A percentile compares a stretch with the other conserved stretches of the same genome.
Conservation (phyloP, 495 filamentous ascomycete genomes). For the Staphylotrichum tortipilum region DNA sequence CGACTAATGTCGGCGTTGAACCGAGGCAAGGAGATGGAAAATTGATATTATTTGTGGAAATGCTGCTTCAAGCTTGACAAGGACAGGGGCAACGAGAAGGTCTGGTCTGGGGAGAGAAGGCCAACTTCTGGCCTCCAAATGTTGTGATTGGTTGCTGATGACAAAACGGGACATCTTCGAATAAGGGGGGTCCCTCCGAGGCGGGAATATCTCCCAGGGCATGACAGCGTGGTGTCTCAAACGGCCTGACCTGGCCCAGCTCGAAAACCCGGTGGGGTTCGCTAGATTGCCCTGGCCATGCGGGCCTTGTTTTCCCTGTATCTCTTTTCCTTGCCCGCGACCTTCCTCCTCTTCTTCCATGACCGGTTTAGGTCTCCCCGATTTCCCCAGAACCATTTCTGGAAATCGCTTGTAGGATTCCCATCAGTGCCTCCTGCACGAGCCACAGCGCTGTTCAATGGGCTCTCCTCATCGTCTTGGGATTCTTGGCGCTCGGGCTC, state of each 20-base stretch:
- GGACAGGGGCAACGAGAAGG: too few species aligned
- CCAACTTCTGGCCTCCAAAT: too few species aligned
- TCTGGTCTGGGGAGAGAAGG: too few species aligned
- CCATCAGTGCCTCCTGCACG: conserved; percentile 20
- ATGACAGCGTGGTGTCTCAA: too few species aligned
- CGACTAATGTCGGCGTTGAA: neutral
- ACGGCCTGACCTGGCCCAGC: too few species aligned
- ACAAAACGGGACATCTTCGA: too few species aligned
- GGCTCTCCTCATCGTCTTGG: conserved; percentile 18
- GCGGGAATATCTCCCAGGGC: too few species aligned
- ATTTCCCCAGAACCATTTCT: conserved; percentile 88
- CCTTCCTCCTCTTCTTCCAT: conserved; percentile 79
- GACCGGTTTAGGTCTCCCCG: conserved; percentile 80
- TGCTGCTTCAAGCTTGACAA: neutral
- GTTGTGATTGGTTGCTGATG: too few species aligned
- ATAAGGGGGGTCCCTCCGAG: too few species aligned
- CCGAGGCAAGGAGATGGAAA: too few species aligned
- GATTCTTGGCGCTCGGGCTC: conserved; percentile 25
- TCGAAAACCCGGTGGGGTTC: too few species aligned
- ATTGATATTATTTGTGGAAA: neutral
- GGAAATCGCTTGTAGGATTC: conserved; percentile 54
- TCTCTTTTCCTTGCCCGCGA: conserved; percentile 75
- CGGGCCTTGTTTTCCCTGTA: conserved; percentile 72
- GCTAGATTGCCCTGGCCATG: conserved; percentile 37
- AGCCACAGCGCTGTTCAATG: conserved; percentile 8